Percentiles rank a stretch among this genome's conserved stretches.
Conservation (phyloP, 805 yeast species). For the Kodamaea restingae region DNA sequence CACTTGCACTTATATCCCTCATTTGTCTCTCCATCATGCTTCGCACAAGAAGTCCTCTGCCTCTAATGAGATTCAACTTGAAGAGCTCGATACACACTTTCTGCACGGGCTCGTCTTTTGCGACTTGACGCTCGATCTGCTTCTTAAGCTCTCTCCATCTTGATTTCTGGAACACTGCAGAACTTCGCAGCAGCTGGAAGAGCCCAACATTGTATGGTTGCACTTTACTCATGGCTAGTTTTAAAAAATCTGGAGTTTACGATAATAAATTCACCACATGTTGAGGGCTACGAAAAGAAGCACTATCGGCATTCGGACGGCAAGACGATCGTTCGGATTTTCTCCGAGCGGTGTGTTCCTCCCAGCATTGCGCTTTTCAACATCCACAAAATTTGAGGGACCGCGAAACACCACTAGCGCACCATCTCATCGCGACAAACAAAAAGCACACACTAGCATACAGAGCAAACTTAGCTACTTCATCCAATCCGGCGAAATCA, state of each 20-base stretch:
- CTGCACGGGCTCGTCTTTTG: constrained; percentile 45
- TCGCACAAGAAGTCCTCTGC: constrained; percentile 55
- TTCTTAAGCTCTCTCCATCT: constrained; percentile 10
- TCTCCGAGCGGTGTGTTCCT: too few relatives aligned
- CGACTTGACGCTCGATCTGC: constrained; percentile 37
- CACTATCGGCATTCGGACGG: too few relatives aligned
- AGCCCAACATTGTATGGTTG: constrained; percentile 7
- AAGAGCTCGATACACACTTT: constrained; percentile 48
- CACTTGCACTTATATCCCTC: constrained; percentile 34
- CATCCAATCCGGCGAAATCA: constrained; percentile 26
- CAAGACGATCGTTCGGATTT: too few relatives aligned
- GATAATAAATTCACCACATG: background rate
- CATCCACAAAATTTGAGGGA: too few relatives aligned
- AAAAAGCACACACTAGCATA: constrained; percentile 7
- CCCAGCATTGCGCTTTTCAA: too few relatives aligned
- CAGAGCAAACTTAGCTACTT: constrained; percentile 24
- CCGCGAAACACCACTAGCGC: background rate
- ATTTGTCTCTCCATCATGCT: constrained; percentile 53
- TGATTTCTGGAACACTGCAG: constrained; percentile 19
- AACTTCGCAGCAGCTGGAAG: constrained; percentile 5
- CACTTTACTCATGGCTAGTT: background rate
- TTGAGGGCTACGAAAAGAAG: background rate
- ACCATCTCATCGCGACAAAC: constrained; percentile 5
- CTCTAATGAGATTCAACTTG: constrained; percentile 54
- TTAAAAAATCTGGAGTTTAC: background rate